Base-by-base conservation (phyloP, 1,139 yeast genomes). In the Eremothecium sinecaudum region DNA sequence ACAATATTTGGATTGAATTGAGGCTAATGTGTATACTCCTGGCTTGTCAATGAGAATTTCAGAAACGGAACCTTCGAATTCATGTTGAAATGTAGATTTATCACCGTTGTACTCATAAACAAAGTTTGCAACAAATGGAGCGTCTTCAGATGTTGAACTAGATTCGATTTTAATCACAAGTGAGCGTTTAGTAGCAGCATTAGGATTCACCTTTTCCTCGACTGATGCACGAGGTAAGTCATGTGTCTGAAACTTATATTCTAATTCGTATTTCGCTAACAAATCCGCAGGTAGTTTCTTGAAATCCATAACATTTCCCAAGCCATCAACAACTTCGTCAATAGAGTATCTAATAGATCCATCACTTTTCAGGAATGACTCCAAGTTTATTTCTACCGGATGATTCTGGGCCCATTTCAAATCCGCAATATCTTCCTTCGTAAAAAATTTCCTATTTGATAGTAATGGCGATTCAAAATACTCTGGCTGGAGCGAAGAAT, bases 291-390 rank as follows among this genome's bases (percentile, higher is more conserved):
- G 19, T n/a, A 13, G 3, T 30, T 58, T 63, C 18, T 51, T 56
- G 46, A 75, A 83, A 37, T 71, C 67, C 37, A 75, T 71, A 2
- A 61, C 46, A 47, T 82, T 82, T 1, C 95, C 95, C 41, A 83
- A 64, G 1, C 79, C 80, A 57, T 87, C 96, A 7, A 68, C 67
- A 5, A 86, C 69, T 41, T 73, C 74, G 28, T 74, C 71, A 28
- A 87, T 66, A 33, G 73, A 73, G 50, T 81, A 84, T 24, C 72
- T 67, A 54, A 82, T 68, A 14, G 61, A 62, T 10, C 94, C 94
- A 5, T 73, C 61, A 14, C 64, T 61, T 10, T 64, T 62, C 23
- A 73, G 50, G 8, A 63, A 58, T n/a, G 68, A 61, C 35, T 71
- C 73, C 37, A 75, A 50, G 16, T 69, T 68, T 18, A 75, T 67